phyloP scores from a whole-genome alignment of 2,329 filamentous ascomycete species.

The Diaporthe sp. region DNA sequence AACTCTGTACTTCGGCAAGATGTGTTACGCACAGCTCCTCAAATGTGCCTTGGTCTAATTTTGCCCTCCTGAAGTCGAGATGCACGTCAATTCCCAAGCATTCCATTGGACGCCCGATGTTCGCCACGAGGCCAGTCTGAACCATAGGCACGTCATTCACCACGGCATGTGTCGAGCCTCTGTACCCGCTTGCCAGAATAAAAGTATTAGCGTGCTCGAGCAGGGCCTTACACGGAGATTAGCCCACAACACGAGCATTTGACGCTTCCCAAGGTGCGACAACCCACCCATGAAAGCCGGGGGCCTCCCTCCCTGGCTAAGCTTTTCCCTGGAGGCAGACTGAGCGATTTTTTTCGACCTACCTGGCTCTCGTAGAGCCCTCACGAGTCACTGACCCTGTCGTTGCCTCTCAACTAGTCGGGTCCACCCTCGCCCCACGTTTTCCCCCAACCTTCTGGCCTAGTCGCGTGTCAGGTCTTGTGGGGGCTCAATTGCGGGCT shows the following conservation, averaged over 20 bases:
- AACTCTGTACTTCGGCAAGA: not conserved
- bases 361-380: not conserved
- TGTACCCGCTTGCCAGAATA: not conserved
- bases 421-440: too few species aligned
- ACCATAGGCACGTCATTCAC: conserved; percentile 12
- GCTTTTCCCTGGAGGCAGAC: not conserved
- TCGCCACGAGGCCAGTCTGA: conserved; percentile 6
- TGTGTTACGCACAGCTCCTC: not conserved
- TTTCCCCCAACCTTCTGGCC: too few species aligned
- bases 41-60: not conserved
- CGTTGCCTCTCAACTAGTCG: not conserved
- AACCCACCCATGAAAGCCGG: not conserved
- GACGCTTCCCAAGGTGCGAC: not conserved
- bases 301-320: not conserved
- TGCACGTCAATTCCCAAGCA: not conserved
- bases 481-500: not conserved
- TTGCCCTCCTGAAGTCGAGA: conserved; percentile 17
- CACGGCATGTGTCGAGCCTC: conserved; percentile 9
- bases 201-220: conserved; percentile 13
- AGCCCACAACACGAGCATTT: conserved; percentile 8
- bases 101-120: not conserved
- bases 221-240: conserved; percentile 12
- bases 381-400: conserved; percentile 24
- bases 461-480: conserved; percentile 1
- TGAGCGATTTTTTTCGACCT: not conserved